phyloP scores from a whole-genome alignment of 176 grass and related monocot genomes.

The Thalia dealbata region DNA sequence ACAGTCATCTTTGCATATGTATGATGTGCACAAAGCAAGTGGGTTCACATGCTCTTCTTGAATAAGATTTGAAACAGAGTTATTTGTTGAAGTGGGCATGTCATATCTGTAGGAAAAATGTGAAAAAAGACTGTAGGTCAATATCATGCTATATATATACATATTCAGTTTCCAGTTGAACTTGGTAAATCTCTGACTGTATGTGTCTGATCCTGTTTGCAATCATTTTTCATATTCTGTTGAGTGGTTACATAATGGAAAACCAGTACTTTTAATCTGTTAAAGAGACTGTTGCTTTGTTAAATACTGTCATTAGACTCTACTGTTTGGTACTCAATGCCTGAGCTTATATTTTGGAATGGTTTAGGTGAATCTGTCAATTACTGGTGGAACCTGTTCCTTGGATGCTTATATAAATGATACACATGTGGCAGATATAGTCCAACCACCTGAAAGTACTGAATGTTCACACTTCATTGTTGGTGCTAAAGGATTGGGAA shows the following conservation, averaged over 20 bases:
- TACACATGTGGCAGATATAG: conserved; percentile 52
- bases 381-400: conserved; percentile 87
- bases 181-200: no score
- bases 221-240: neutral
- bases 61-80: no score
- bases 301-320: neutral
- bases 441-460: conserved; percentile 49
- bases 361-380: conserved; percentile 61
- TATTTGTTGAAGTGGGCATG: no score
- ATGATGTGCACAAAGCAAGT: no score
- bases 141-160: no score
- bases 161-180: no score
- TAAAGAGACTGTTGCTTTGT: no score
- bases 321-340: neutral
- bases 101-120: no score
- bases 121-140: no score
- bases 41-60: no score
- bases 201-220: no score
- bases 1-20: no score
- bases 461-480: conserved; percentile 71
- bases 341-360: conserved; percentile 10
- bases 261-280: neutral
- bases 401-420: conserved; percentile 87
- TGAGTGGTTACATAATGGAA: neutral
- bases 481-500: conserved; percentile 64